Base-by-base conservation (phyloP, 257 asterid species). In the Primulina tabacum region DNA sequence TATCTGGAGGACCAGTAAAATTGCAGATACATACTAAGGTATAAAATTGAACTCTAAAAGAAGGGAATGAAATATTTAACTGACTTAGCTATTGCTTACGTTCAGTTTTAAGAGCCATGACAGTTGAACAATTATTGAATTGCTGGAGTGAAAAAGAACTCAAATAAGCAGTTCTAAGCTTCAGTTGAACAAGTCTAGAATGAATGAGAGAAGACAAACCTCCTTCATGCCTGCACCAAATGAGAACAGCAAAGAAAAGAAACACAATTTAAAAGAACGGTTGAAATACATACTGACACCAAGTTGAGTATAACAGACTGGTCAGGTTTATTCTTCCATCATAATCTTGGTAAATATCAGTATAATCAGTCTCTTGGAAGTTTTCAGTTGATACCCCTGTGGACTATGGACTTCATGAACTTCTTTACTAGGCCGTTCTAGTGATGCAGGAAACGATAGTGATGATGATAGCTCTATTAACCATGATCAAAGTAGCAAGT, bases 151-250 rank as follows among this genome's bases (percentile, higher is more conserved):
- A 71, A 74, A 76, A 80, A 32, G 84, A 82, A 79, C 80, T 75
- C 60, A 57, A 56, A 63, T 24, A 24, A 33, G 83, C 60, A 58
- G 75, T 64, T 37, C 76, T 67, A n/a, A 77, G 84, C 83, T 80
- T 79, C 70, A 74, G 28, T 71, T 74, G 84, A 52, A 56, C 64
- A 71, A 85, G 61, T 73, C 72, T 87, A 10, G 85, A 82, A 64
- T 72, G 77, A 77, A 88, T 34, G 67, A 86, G 75, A 34, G 84
- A 76, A 70, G 80, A 78, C 28, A 93, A 68, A 59, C 98, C 98
- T 56, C 89, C 97, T 80, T 87, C 97, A 52, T 84, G 92, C 83
- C 98, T 93, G 92, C 73, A 72, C 18, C 67, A 71, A 68, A 68
- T 57, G 79, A 24, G 63, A 32, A 72, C 43, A 38, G 34, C 43